A percentile compares a stretch with the other conserved stretches of the same genome.
Evolutionary conservation across 495 filamentous ascomycete genomes (phyloP).

Genomic region (Penicillium nucicola): DNA sequence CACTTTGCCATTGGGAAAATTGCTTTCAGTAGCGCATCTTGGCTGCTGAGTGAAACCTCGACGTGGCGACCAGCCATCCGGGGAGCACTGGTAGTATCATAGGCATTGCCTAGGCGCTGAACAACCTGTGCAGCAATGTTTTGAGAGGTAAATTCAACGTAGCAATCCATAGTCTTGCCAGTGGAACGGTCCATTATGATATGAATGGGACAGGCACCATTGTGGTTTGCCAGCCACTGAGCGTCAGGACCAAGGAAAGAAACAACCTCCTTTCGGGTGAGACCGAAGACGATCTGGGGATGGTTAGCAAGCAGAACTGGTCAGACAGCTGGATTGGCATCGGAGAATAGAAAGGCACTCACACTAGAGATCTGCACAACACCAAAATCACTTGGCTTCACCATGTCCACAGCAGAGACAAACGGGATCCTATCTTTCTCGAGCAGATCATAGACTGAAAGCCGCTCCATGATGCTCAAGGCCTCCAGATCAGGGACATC

Average conservation of each 20-base stretch:
- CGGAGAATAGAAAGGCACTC: constrained; percentile 14
- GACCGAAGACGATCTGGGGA: constrained; percentile 63
- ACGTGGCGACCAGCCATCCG: constrained; percentile 65
- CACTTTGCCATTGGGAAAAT: constrained; percentile 68
- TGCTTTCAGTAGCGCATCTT: constrained; percentile 59
- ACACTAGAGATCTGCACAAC: constrained; percentile 49
- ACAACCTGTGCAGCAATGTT: constrained; percentile 51
- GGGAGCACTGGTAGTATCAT: constrained; percentile 45
- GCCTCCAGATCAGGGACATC: not conserved
- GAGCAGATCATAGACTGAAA: not conserved
- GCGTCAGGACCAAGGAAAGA: constrained; percentile 65
- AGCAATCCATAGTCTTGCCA: constrained; percentile 75
- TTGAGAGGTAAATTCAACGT: constrained; percentile 59
- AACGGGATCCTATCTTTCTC: not conserved
- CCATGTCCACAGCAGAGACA: constrained; percentile 12
- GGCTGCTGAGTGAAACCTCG: constrained; percentile 57
- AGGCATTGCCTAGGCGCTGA: constrained; percentile 30
- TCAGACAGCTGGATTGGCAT: not conserved
- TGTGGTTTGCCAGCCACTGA: constrained; percentile 28
- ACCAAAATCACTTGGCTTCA: constrained; percentile 21
- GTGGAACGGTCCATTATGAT: constrained; percentile 82
- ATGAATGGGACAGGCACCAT: constrained; percentile 58
- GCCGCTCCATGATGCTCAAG: not conserved
- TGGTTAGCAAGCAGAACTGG: not conserved
- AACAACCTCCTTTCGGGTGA: constrained; percentile 63